These are phyloP conservation scores for Komagataella pseudopastoris DNA, from an alignment of 805 yeast genomes.

Conservation along the genomic window DNA sequence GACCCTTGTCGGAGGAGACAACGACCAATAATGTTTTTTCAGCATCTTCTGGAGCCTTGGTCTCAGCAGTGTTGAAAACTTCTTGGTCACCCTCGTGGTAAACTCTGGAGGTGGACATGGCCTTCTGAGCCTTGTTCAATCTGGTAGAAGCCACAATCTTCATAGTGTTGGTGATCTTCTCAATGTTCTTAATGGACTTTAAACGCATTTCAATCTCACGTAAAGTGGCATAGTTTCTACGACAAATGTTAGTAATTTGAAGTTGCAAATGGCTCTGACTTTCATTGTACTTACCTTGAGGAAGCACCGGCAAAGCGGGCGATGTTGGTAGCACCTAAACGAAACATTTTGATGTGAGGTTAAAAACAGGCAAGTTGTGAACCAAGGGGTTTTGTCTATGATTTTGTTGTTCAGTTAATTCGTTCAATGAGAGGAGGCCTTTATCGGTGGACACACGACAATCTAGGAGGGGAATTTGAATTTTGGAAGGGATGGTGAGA, in stretches of 20 bases:
- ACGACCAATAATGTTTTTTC: slow-evolving; percentile 70
- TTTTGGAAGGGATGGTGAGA: not conserved
- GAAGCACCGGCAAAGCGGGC: slow-evolving; percentile 31
- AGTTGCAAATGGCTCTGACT: not conserved
- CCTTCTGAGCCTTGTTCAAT: slow-evolving; percentile 88
- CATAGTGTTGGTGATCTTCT: slow-evolving; percentile 99
- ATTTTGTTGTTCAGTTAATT: not conserved
- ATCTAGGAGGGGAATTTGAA: not conserved
- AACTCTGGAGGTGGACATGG: slow-evolving; percentile 78
- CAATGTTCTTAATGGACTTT: slow-evolving; percentile 96
- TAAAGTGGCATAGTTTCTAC: slow-evolving; percentile 90
- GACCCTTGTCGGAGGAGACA: slow-evolving; percentile 93
- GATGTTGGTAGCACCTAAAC: slow-evolving; percentile 37
- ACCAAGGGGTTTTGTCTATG: not conserved
- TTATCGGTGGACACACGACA: not conserved
- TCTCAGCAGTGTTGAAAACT: slow-evolving; percentile 74
- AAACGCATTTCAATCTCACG: slow-evolving; percentile 98
- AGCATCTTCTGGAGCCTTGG: slow-evolving; percentile 36
- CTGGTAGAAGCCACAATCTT: slow-evolving; percentile 98
- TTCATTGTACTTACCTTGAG: slow-evolving; percentile 28
- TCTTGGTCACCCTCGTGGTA: slow-evolving; percentile 71
- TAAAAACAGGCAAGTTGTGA: not conserved
- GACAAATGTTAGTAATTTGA: not conserved
- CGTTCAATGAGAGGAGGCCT: not conserved
- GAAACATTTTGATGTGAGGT: slow-evolving; percentile 26